Evolutionary conservation across 148 eudicot species (phyloP).

Genomic region (Fagopyrum tataricum): DNA sequence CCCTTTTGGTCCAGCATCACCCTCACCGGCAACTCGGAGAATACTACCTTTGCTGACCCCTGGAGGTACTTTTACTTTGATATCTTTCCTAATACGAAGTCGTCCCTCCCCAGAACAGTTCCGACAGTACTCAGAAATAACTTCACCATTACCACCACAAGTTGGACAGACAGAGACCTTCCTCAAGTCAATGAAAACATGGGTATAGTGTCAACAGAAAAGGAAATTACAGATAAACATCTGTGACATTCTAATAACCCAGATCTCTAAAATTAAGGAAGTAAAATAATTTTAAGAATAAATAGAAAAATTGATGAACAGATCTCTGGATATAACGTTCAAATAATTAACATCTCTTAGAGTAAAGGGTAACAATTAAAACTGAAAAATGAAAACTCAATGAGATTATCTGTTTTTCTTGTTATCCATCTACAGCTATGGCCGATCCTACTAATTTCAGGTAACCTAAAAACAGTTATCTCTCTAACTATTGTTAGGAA

Average conservation of each 20-base stretch:
- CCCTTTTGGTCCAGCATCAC: constrained; percentile 99
- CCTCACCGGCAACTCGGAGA: constrained; percentile 93
- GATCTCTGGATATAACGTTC: not conserved
- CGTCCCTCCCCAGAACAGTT: constrained; percentile 94
- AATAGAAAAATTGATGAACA: not conserved
- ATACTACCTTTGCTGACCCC: constrained; percentile 95
- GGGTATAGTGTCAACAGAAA: not conserved
- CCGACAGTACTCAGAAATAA: constrained; percentile 77
- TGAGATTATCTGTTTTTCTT: not conserved
- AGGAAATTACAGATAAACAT: not conserved
- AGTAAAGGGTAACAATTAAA: not conserved
- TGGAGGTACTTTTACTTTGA: constrained; percentile 96
- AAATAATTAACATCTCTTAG: not conserved
- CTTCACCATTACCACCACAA: constrained; percentile 97
- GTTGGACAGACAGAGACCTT: constrained; percentile 96
- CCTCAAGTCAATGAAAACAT: not conserved
- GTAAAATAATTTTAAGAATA: not conserved
- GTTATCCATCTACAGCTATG: not conserved
- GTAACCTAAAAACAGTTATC: not conserved
- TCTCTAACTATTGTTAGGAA: not conserved
- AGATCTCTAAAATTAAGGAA: not conserved
- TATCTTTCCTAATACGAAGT: constrained; percentile 76
- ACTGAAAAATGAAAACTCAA: not conserved
- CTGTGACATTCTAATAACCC: not conserved
- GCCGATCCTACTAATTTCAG: not conserved